These are phyloP conservation scores for Mycena vulgaris DNA, from an alignment of 768 basidiomycete species.

Conservation along the genomic window DNA sequence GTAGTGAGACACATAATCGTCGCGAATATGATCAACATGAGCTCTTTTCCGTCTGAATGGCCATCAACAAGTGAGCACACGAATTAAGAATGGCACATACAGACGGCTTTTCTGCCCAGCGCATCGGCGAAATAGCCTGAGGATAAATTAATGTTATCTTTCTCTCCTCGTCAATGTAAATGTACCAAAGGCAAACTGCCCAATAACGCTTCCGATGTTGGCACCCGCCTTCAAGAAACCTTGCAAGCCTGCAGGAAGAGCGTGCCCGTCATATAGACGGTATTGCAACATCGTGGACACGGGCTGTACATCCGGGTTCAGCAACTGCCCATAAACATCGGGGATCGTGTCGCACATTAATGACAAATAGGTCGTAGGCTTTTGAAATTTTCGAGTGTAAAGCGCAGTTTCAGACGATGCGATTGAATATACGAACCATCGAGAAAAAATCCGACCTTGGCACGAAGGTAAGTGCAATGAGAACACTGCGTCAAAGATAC, in stretches of 20 bases:
- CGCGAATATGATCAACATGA: constrained; percentile 85
- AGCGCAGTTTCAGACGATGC: not conserved
- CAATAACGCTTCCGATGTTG: constrained; percentile 82
- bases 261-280: constrained; percentile 67
- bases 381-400: constrained; percentile 41
- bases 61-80: constrained; percentile 7
- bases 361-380: constrained; percentile 82
- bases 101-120: constrained; percentile 79
- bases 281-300: constrained; percentile 80
- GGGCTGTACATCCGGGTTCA: constrained; percentile 58
- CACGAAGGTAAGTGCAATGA: not conserved
- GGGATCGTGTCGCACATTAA: constrained; percentile 60
- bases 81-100: constrained; percentile 48
- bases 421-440: constrained; percentile 65
- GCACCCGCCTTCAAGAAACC: constrained; percentile 77
- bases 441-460: constrained; percentile 78
- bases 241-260: constrained; percentile 68
- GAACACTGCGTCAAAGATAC: constrained; percentile 36
- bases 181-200: constrained; percentile 74
- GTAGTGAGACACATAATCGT: constrained; percentile 79
- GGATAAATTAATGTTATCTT: not conserved
- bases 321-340: not conserved
- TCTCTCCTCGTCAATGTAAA: not conserved
- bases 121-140: constrained; percentile 76
- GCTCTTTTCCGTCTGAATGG: constrained; percentile 76